These are phyloP conservation scores for Cicer judaicum DNA, from an alignment of 306 rosid genomes.

Conservation along the genomic window DNA sequence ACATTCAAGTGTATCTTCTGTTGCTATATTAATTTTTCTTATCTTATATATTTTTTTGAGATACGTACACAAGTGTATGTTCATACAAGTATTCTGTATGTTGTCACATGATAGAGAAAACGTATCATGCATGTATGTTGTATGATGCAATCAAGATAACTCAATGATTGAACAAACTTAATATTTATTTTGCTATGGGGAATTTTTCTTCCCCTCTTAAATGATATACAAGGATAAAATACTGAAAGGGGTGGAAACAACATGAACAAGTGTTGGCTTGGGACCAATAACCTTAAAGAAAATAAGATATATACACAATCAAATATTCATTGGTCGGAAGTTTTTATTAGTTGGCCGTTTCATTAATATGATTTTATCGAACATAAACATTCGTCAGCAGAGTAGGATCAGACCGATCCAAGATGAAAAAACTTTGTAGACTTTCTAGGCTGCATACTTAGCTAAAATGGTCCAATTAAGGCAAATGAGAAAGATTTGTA, in stretches of 20 bases:
- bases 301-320: background rate
- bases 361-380: too few relatives aligned
- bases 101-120: background rate
- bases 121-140: background rate
- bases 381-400: too few relatives aligned
- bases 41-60: background rate
- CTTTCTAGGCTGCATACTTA: too few relatives aligned
- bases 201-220: background rate
- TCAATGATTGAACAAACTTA: slow-evolving; percentile 33
- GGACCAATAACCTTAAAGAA: background rate
- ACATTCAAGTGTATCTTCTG: slow-evolving; percentile 44
- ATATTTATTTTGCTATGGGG: background rate
- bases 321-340: background rate
- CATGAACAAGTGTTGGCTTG: slow-evolving; percentile 25
- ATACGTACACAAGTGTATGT: slow-evolving; percentile 21
- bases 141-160: slow-evolving; percentile 29
- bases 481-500: too few relatives aligned
- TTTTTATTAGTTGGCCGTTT: too few relatives aligned
- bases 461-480: too few relatives aligned
- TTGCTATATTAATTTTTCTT: slow-evolving; percentile 14
- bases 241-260: background rate
- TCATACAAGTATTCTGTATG: slow-evolving; percentile 1
- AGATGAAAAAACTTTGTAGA: too few relatives aligned
- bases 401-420: too few relatives aligned
- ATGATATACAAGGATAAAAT: background rate